phyloP scores from a whole-genome alignment of 1,284 basidiomycete genomes.

The Ustilago crameri region DNA sequence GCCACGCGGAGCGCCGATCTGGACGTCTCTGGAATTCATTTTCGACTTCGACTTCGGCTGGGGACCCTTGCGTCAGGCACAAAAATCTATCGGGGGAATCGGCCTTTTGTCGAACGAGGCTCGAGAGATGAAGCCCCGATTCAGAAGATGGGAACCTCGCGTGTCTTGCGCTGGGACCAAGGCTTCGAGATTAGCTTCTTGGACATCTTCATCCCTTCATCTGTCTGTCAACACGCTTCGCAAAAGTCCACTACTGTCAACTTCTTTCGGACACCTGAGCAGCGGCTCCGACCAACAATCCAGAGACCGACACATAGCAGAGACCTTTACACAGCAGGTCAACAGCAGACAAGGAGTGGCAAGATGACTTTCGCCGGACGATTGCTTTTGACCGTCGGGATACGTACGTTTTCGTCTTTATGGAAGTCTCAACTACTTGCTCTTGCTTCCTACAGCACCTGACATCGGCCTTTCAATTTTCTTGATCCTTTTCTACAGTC shows the following conservation, averaged over 20 bases:
- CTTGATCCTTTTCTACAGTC: conserved; percentile 13
- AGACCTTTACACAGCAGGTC: background rate
- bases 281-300: too few relatives aligned
- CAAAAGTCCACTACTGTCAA: background rate
- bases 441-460: too few relatives aligned
- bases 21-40: conserved; percentile 18
- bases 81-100: background rate
- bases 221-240: too few relatives aligned
- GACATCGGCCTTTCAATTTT: background rate
- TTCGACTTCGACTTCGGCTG: background rate
- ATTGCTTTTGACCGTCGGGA: conserved; percentile 32
- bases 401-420: conserved; percentile 16
- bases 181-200: too few relatives aligned
- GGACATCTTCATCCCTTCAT: background rate
- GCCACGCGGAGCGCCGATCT: conserved; percentile 27
- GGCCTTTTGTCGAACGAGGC: too few relatives aligned
- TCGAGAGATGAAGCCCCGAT: conserved; percentile 11
- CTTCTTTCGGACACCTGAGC: background rate
- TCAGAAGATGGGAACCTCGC: background rate
- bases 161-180: conserved; percentile 28
- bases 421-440: too few relatives aligned
- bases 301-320: background rate
- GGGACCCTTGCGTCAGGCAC: too few relatives aligned
- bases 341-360: background rate
- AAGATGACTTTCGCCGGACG: conserved; percentile 27